Evolutionary conservation across 495 filamentous ascomycete species (phyloP).

Genomic region (Penicilliopsis zonata): DNA sequence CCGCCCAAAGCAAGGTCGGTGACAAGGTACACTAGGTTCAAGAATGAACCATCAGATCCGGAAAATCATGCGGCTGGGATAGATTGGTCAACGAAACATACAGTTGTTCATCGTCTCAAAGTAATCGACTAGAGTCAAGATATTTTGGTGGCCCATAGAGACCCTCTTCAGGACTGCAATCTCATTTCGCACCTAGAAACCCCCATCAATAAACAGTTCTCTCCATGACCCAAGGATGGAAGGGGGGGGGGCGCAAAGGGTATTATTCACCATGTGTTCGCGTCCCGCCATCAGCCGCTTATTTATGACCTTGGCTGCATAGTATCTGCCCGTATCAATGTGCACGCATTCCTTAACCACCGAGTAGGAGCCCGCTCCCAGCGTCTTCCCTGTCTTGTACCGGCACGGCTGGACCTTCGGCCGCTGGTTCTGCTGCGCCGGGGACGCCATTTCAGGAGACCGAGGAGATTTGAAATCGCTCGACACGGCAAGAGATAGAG

Average conservation of each 20-base stretch:
- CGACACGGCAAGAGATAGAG: too few species aligned
- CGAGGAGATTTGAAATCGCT: too few species aligned
- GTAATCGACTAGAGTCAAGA: slow-evolving; percentile 94
- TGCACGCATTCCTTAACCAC: slow-evolving; percentile 99
- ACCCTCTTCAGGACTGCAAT: slow-evolving; percentile 94
- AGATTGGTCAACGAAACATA: slow-evolving; percentile 26
- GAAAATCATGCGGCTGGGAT: background rate
- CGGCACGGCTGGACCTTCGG: slow-evolving; percentile 68
- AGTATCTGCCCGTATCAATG: slow-evolving; percentile 94
- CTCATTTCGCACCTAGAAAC: slow-evolving; percentile 82
- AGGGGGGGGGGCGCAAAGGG: background rate
- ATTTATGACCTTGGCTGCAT: slow-evolving; percentile 99
- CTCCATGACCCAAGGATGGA: too few species aligned
- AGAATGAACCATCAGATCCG: slow-evolving; percentile 1
- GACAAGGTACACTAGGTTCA: slow-evolving; percentile 69
- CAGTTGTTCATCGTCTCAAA: slow-evolving; percentile 99
- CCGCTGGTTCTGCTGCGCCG: slow-evolving; percentile 23
- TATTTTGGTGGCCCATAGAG: slow-evolving; percentile 97
- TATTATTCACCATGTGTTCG: slow-evolving; percentile 75
- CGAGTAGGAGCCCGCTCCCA: slow-evolving; percentile 92
- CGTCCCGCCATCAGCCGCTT: slow-evolving; percentile 95
- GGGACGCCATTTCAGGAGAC: slow-evolving; percentile 23
- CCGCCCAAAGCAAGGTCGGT: slow-evolving; percentile 94
- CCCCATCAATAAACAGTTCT: too few species aligned
- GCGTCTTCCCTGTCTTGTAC: slow-evolving; percentile 97